Conservation (phyloP, 192 early-diverging fungal species). For the Allomyces macrogynus region DNA sequence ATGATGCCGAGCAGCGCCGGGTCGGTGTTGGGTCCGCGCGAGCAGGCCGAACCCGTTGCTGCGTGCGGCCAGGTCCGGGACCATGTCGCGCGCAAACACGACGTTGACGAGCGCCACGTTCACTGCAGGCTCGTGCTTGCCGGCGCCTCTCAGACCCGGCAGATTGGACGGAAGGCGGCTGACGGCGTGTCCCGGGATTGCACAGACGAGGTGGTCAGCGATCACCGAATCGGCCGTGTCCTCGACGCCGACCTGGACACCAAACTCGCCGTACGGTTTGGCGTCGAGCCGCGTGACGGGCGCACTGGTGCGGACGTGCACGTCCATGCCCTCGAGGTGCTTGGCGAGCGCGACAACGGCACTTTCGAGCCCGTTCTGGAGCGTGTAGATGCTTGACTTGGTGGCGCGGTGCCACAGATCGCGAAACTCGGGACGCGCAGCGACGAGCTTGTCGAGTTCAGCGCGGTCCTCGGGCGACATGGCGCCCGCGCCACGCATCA, state of each 20-base stretch:
- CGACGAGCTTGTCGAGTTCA: slow-evolving; percentile 8
- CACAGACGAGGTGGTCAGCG: slow-evolving; percentile 42
- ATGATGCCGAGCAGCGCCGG: not conserved
- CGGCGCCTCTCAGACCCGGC: slow-evolving; percentile 15
- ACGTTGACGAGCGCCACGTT: slow-evolving; percentile 74
- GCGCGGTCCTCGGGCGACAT: not conserved
- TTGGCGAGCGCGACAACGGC: not conserved
- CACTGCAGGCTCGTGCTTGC: slow-evolving; percentile 41
- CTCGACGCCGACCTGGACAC: slow-evolving; percentile 12
- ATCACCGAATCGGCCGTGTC: slow-evolving; percentile 13
- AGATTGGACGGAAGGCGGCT: slow-evolving; percentile 16
- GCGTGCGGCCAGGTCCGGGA: slow-evolving; percentile 10
- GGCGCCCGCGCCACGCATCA: slow-evolving; percentile 8
- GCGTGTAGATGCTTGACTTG: not conserved
- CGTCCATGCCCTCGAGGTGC: slow-evolving; percentile 13
- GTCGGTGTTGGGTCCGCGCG: not conserved
- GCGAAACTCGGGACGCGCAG: slow-evolving; percentile 7
- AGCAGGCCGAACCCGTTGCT: not conserved
- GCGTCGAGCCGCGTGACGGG: slow-evolving; percentile 26
- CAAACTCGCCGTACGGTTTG: slow-evolving; percentile 35
- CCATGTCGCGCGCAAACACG: slow-evolving; percentile 27
- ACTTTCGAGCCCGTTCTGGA: not conserved
- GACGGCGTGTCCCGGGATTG: slow-evolving; percentile 39
- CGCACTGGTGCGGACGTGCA: slow-evolving; percentile 43
- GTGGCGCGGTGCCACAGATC: slow-evolving; percentile 5